phyloP scores from a whole-genome alignment of 2,329 filamentous ascomycete genomes.

The Dactylellina drechsleri region DNA sequence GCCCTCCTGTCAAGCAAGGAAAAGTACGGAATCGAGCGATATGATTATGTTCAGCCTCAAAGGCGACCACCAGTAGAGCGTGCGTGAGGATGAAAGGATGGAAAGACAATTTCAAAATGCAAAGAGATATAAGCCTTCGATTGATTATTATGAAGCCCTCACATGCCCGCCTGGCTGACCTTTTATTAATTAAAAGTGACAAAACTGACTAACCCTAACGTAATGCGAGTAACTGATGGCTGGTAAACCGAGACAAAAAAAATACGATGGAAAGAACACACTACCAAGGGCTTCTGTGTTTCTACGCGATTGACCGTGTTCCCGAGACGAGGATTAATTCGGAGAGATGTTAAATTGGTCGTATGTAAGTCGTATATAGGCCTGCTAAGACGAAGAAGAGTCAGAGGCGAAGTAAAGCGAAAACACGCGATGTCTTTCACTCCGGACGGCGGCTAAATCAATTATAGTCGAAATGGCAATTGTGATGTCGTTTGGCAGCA shows the following conservation, averaged over 20 bases:
- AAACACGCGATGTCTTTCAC: constrained; percentile 7
- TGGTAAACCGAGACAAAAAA: neutral
- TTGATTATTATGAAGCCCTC: neutral
- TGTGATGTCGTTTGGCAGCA: constrained; percentile 2
- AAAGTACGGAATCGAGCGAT: neutral
- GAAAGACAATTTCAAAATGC: no score
- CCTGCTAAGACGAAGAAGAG: constrained; percentile 14
- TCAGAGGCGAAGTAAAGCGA: constrained; percentile 20
- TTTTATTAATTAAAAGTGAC: neutral
- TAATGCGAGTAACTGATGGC: constrained; percentile 14
- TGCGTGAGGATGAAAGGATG: no score
- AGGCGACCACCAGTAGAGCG: constrained; percentile 2
- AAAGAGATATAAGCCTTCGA: constrained; percentile 38
- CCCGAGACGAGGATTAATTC: no score
- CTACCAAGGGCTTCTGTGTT: neutral
- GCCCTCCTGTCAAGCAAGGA: constrained; percentile 5
- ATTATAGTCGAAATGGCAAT: neutral
- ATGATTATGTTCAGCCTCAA: constrained; percentile 34
- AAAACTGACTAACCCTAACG: constrained; percentile 34
- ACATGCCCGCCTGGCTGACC: neutral
- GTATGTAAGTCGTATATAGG: constrained; percentile 11
- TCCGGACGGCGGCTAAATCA: constrained; percentile 10
- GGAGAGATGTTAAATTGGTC: no score
- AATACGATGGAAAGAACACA: neutral
- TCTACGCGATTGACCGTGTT: neutral